These are phyloP conservation scores for Saccharata proteae DNA, from an alignment of 2,329 filamentous ascomycete genomes.

Conservation along the genomic window DNA sequence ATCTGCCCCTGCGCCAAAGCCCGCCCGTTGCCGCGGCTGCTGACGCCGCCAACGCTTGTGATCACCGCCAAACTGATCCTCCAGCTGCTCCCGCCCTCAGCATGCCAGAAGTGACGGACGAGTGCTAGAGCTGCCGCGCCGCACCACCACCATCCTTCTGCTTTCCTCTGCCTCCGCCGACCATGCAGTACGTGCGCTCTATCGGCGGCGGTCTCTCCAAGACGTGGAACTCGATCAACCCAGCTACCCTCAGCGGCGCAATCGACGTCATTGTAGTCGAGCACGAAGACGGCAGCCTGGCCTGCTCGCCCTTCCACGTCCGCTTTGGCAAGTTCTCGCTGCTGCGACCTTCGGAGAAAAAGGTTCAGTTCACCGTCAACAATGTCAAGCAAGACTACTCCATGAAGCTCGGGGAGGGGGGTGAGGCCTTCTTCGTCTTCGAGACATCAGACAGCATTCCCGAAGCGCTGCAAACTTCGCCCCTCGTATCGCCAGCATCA, in stretches of 20 bases:
- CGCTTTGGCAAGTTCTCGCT: conserved; percentile 98
- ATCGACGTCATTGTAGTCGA: conserved; percentile 99
- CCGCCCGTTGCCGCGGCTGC: no score
- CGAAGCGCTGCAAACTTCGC: conserved; percentile 87
- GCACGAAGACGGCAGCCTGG: conserved; percentile 78
- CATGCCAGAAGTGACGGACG: background rate
- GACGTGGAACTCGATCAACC: conserved; percentile 99
- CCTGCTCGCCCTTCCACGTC: conserved; percentile 95
- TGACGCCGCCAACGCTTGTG: no score
- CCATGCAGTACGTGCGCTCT: conserved; percentile 95
- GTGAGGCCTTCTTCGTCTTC: conserved; percentile 98
- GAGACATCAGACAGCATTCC: conserved; percentile 88
- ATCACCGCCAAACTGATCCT: no score
- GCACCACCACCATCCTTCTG: conserved; percentile 1
- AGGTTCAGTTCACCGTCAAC: conserved; percentile 97
- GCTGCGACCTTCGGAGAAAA: conserved; percentile 90
- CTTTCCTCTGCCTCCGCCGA: background rate
- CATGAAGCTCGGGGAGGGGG: conserved; percentile 96
- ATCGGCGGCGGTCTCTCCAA: conserved; percentile 92
- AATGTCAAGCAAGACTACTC: conserved; percentile 81
- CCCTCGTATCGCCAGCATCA: conserved; percentile 75
- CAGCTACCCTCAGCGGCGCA: conserved; percentile 88
- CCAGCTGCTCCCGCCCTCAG: background rate
- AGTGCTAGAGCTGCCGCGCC: conserved; percentile 4
- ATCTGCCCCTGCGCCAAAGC: no score